Conservation (phyloP, 2,329 filamentous ascomycete genomes). For the Didymella lethalis region DNA sequence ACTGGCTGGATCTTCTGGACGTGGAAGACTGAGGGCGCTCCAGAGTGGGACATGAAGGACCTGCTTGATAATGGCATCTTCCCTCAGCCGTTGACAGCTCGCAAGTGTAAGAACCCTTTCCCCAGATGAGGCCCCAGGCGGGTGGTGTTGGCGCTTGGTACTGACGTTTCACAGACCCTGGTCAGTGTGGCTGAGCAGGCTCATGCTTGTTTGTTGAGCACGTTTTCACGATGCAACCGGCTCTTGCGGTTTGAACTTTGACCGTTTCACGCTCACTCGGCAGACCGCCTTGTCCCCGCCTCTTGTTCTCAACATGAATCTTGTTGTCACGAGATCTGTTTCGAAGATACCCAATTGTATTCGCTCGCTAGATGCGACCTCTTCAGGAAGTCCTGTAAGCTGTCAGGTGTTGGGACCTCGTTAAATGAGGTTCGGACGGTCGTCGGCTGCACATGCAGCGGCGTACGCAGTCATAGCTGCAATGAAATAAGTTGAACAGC, state of each 20-base stretch:
- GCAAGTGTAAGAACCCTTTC: conserved; percentile 47
- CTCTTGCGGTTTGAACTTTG: conserved; percentile 19
- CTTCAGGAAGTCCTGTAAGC: background rate
- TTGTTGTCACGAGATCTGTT: conserved; percentile 35
- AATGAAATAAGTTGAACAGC: background rate
- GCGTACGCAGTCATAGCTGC: conserved; percentile 15
- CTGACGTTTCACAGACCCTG: conserved; percentile 44
- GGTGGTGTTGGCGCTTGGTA: background rate
- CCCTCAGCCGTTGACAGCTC: conserved; percentile 53
- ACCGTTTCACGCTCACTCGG: conserved; percentile 30
- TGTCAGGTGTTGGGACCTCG: conserved; percentile 11
- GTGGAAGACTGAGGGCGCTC: conserved; percentile 60
- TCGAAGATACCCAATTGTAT: conserved; percentile 38
- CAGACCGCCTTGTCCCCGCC: background rate
- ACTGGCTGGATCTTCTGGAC: conserved; percentile 61
- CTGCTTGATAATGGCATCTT: conserved; percentile 57
- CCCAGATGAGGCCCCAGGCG: conserved; percentile 4
- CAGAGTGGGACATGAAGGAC: conserved; percentile 60
- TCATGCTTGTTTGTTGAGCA: conserved; percentile 4
- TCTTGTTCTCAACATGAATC: conserved; percentile 20
- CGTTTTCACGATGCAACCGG: conserved; percentile 11
- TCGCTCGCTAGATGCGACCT: conserved; percentile 28
- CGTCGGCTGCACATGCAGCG: conserved; percentile 7
- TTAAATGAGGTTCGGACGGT: conserved; percentile 9
- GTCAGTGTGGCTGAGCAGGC: conserved; percentile 44